Conservation (phyloP, 805 yeast genomes). For the Lachancea sp. region DNA sequence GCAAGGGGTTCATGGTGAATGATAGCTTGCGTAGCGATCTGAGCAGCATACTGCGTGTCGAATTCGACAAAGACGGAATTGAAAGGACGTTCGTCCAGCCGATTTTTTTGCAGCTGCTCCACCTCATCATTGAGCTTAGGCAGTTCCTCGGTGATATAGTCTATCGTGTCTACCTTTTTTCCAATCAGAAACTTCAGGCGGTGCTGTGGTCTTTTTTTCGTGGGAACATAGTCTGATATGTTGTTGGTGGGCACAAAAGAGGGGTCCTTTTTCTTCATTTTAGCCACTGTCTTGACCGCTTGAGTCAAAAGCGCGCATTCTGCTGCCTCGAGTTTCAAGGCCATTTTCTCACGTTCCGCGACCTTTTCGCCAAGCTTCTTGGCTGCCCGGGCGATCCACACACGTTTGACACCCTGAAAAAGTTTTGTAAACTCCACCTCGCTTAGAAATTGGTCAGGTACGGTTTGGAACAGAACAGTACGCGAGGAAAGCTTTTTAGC, state of each 20-base stretch:
- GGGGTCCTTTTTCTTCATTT: constrained; percentile 61
- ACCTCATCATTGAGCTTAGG: constrained; percentile 54
- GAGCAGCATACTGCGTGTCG: constrained; percentile 69
- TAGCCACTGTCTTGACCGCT: constrained; percentile 55
- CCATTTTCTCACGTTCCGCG: constrained; percentile 52
- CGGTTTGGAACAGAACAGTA: constrained; percentile 77
- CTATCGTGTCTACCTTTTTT: constrained; percentile 57
- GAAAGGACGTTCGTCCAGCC: constrained; percentile 49
- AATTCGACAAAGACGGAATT: constrained; percentile 77
- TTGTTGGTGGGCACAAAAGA: constrained; percentile 40
- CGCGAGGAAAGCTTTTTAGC: constrained; percentile 69
- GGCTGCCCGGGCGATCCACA: constrained; percentile 70
- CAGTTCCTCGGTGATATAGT: constrained; percentile 49
- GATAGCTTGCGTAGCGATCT: constrained; percentile 58
- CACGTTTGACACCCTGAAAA: constrained; percentile 74
- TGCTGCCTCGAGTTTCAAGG: constrained; percentile 59
- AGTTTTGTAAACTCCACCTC: constrained; percentile 67
- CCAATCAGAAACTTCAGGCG: constrained; percentile 42
- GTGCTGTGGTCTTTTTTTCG: constrained; percentile 60
- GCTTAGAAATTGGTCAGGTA: constrained; percentile 66
- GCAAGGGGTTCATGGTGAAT: constrained; percentile 62
- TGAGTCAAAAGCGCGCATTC: constrained; percentile 49
- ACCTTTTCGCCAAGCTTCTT: constrained; percentile 50
- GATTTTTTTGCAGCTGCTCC: constrained; percentile 45
- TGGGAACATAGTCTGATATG: constrained; percentile 53